Conservation (phyloP, 306 rosid genomes). For the Glycine tomentella region DNA sequence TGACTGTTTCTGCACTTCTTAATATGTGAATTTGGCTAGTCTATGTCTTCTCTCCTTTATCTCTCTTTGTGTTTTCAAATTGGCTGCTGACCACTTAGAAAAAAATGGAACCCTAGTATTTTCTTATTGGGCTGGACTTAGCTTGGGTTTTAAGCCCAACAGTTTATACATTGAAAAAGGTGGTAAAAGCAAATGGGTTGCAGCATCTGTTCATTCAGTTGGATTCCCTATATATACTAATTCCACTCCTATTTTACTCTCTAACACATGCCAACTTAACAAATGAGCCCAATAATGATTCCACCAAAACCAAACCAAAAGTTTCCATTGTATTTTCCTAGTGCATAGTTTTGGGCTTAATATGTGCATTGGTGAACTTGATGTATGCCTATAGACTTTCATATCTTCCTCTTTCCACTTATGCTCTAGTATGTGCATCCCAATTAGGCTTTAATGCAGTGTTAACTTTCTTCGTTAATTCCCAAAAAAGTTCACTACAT, state of each 20-base stretch:
- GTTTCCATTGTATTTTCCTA: slow-evolving; percentile 28
- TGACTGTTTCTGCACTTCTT: no score
- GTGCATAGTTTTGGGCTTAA: slow-evolving; percentile 51
- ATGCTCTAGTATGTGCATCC: slow-evolving; percentile 59
- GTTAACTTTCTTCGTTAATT: slow-evolving; percentile 54
- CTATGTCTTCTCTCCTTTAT: no score
- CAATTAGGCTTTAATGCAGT: slow-evolving; percentile 62
- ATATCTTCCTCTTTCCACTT: slow-evolving; percentile 67
- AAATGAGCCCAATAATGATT: not conserved
- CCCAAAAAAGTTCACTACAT: slow-evolving; percentile 61
- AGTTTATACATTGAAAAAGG: slow-evolving; percentile 66
- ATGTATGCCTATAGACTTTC: slow-evolving; percentile 64
- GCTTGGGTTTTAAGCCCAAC: no score
- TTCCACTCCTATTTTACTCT: slow-evolving; percentile 54
- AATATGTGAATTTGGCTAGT: no score
- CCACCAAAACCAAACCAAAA: not conserved
- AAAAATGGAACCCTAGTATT: no score
- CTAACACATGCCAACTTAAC: slow-evolving; percentile 8
- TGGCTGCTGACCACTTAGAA: no score
- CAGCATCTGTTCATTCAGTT: slow-evolving; percentile 64
- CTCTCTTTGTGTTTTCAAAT: no score
- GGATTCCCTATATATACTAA: slow-evolving; percentile 63
- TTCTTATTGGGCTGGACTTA: no score
- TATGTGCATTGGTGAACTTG: slow-evolving; percentile 44
- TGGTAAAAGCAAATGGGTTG: slow-evolving; percentile 72